A percentile compares a stretch with the other conserved stretches of the same genome.
phyloP scores from a whole-genome alignment of 2,329 filamentous ascomycete species.

The Byssoonygena ceratinophila region DNA sequence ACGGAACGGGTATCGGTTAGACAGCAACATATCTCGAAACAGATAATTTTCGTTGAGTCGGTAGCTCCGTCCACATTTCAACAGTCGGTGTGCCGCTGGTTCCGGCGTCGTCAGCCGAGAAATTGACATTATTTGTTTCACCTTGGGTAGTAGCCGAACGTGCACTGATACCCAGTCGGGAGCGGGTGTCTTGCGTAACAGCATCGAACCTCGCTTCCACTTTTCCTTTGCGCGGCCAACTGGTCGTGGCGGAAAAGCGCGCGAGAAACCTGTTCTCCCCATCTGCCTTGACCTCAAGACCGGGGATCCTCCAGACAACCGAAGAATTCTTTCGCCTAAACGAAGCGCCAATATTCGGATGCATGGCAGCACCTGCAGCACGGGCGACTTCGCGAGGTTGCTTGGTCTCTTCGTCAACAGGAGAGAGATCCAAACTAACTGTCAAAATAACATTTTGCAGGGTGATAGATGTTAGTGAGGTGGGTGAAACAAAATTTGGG shows the following conservation, averaged over 20 bases:
- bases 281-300: conserved; percentile 44
- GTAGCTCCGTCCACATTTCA: conserved; percentile 55
- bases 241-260: conserved; percentile 63
- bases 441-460: conserved; percentile 71
- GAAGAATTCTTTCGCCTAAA: conserved; percentile 39
- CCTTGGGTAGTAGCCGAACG: conserved; percentile 15
- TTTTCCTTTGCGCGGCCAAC: conserved; percentile 59
- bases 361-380: conserved; percentile 37
- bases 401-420: conserved; percentile 39
- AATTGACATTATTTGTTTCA: conserved; percentile 31
- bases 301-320: conserved; percentile 38
- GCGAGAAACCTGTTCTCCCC: conserved; percentile 67
- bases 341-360: conserved; percentile 35
- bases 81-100: conserved; percentile 23
- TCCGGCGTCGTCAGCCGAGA: conserved; percentile 39
- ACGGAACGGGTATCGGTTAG: conserved; percentile 16
- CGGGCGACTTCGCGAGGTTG: conserved; percentile 32
- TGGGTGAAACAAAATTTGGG: conserved; percentile 49
- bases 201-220: conserved; percentile 79
- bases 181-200: conserved; percentile 44
- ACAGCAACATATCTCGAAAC: conserved; percentile 63
- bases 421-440: conserved; percentile 33
- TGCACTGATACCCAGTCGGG: conserved; percentile 53
- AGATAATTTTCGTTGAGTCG: conserved; percentile 55
- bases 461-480: conserved; percentile 39